Base-by-base conservation (phyloP, 1,139 yeast genomes). In the Suhomyces guaymorum region DNA sequence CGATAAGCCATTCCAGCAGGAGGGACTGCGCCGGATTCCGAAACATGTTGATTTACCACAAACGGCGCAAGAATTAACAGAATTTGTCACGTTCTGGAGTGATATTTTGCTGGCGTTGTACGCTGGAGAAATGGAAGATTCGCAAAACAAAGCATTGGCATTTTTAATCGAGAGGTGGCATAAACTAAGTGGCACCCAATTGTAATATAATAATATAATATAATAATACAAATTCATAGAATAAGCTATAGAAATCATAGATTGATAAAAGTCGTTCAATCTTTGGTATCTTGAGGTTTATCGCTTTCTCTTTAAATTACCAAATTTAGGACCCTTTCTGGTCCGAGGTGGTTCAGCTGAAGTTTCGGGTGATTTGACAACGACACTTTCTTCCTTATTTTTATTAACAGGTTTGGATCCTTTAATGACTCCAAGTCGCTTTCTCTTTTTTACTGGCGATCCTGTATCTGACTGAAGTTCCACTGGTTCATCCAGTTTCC, bases 1-100 rank as follows among this genome's bases (percentile, higher is more conserved):
- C 8, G 41, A 59, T 22, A 52, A 45, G 25, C 73, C 66, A n/a
- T 61, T 51, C 49, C 57, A 42, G 21, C 60, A 51, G 41, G 32
- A 36, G 26, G 52, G 47, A 36, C 44, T 33, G 35, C 40, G 54
- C 46, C 51, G 49, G 46, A 35, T 32, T 4, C 66, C 63, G 2
- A 29, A 41, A 30, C 47, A 48, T 36, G 40, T 55, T 1, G 41
- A 47, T 2, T 28, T 50, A 0, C 82, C 84, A 0, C 18, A 17
- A 1, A 38, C 45, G 15, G 17, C 28, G 1, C 24, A 30, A 5
- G 70, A 65, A 9, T 49, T 79, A 15, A 32, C 31, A 1, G 57
- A 52, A 13, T 80, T 82, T 47, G 54, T 70, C 5, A 54, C 54
- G 1, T 75, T 75, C 46, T 84, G 92, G 92, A 43, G 57, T 2